Percentiles rank a stretch among this genome's conserved stretches.
phyloP scores from a whole-genome alignment of 345 rosid genomes.

The Ricinus communis region DNA sequence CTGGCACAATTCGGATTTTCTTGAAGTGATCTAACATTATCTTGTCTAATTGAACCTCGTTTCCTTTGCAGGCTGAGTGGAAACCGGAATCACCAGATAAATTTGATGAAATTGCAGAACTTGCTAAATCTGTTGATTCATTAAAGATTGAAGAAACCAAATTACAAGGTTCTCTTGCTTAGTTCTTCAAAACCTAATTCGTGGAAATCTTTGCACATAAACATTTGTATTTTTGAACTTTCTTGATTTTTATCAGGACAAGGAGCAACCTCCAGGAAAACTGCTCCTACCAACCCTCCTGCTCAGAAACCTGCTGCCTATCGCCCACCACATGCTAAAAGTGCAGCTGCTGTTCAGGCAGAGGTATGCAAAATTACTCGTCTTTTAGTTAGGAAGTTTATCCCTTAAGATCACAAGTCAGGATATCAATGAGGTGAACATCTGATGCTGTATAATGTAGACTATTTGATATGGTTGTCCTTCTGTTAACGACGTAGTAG shows the following conservation, averaged over 20 bases:
- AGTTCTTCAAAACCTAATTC: slow-evolving; percentile 6
- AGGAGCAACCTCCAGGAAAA: slow-evolving; percentile 54
- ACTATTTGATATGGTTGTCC: neutral
- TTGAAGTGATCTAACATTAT: neutral
- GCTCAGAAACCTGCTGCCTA: slow-evolving; percentile 80
- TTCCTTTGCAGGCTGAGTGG: slow-evolving; percentile 72
- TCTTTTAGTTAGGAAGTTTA: neutral
- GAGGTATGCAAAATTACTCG: slow-evolving; percentile 52
- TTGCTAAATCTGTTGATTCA: slow-evolving; percentile 57
- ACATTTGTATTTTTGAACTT: slow-evolving; percentile 16
- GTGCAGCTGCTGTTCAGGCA: slow-evolving; percentile 74
- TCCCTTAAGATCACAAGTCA: neutral
- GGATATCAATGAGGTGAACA: neutral
- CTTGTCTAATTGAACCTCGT: slow-evolving; percentile 4
- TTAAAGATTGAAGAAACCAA: slow-evolving; percentile 62
- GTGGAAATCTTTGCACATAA: neutral
- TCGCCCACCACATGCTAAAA: slow-evolving; percentile 91
- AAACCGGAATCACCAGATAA: slow-evolving; percentile 75
- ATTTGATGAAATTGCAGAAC: slow-evolving; percentile 72
- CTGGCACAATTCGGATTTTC: neutral
- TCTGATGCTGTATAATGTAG: neutral
- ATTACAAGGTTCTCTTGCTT: slow-evolving; percentile 49
- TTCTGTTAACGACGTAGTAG: neutral
- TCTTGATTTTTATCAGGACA: slow-evolving; percentile 43
- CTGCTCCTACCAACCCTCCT: slow-evolving; percentile 39